Evolutionary conservation across 345 rosid species (phyloP).

Genomic region (Citrus inodora): DNA sequence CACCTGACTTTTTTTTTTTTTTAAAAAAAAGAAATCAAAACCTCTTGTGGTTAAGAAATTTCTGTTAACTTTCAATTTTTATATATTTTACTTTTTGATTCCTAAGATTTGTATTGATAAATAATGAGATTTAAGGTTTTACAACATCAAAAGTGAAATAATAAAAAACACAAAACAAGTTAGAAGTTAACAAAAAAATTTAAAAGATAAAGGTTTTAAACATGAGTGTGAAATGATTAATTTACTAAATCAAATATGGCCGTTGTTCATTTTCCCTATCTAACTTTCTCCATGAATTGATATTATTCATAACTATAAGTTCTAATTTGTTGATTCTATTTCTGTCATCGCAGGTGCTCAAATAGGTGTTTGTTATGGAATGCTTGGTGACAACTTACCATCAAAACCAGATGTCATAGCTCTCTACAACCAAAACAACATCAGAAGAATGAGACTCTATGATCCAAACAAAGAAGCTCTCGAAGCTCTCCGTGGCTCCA

Average conservation of each 20-base stretch:
- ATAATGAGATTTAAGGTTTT: too few relatives aligned
- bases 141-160: too few relatives aligned
- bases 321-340: not conserved
- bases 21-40: too few relatives aligned
- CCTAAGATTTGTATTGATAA: not conserved
- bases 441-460: slow-evolving; percentile 35
- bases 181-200: too few relatives aligned
- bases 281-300: too few relatives aligned
- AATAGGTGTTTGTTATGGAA: slow-evolving; percentile 73
- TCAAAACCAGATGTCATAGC: slow-evolving; percentile 41
- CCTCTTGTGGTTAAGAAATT: too few relatives aligned
- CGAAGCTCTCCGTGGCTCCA: slow-evolving; percentile 44
- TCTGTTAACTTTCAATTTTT: too few relatives aligned
- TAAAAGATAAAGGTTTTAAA: not conserved
- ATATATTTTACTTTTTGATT: too few relatives aligned
- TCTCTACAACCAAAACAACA: slow-evolving; percentile 41
- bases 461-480: slow-evolving; percentile 33
- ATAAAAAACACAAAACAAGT: not conserved
- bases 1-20: too few relatives aligned
- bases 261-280: not conserved
- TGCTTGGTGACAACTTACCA: slow-evolving; percentile 46
- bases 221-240: not conserved
- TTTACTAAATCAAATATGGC: too few relatives aligned
- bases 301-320: too few relatives aligned
- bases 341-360: slow-evolving; percentile 31